These are phyloP conservation scores for Ceratocystis harringtonii DNA, from an alignment of 2,329 filamentous ascomycete species.

Conservation along the genomic window DNA sequence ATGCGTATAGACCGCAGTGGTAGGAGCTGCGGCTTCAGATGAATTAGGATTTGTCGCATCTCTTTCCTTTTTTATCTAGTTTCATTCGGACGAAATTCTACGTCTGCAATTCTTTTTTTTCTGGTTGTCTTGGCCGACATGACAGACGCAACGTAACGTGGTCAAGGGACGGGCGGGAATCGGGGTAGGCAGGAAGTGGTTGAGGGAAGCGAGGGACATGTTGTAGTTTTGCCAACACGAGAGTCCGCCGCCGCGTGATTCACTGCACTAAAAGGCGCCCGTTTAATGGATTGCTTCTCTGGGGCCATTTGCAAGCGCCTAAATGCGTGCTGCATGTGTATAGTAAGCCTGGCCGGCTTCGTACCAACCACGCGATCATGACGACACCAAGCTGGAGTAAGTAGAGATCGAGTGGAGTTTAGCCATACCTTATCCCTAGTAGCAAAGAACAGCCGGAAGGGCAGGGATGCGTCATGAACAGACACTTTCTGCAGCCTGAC, in stretches of 20 bases:
- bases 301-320: not conserved
- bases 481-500: not conserved
- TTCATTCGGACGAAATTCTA: not conserved
- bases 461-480: conserved; percentile 1
- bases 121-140: not conserved
- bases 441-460: not conserved
- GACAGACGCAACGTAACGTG: conserved; percentile 6
- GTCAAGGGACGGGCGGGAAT: not conserved
- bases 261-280: not conserved
- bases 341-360: not conserved
- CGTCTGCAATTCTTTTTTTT: not conserved
- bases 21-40: not conserved
- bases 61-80: not conserved
- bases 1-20: not conserved
- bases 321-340: not conserved
- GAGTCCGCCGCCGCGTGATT: not conserved
- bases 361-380: not conserved
- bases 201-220: not conserved
- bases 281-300: not conserved
- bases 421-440: not conserved
- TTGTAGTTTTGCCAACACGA: not conserved
- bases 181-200: not conserved
- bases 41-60: not conserved
- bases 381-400: not conserved
- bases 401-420: not conserved